Evolutionary conservation across 352 stramenopile genomes (phyloP).

Genomic region (Hyphochytrium catenoides): DNA sequence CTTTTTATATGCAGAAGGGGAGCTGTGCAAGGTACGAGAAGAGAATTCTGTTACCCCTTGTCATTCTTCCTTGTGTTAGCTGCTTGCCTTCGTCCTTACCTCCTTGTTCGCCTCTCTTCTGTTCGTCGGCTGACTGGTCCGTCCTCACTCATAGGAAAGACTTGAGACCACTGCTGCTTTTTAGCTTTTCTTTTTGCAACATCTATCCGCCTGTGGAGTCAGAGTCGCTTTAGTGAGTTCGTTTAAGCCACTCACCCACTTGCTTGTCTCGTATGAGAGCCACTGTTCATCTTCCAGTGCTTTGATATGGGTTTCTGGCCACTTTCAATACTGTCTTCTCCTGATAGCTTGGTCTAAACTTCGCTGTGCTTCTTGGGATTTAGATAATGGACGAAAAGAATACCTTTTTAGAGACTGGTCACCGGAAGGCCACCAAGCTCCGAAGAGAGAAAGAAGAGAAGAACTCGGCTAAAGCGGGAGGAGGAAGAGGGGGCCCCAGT

Average conservation of each 20-base stretch:
- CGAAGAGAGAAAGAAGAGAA: conserved; percentile 15
- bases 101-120: background rate
- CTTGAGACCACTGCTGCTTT: conserved; percentile 1
- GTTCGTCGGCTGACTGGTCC: background rate
- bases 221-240: too few species aligned
- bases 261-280: too few species aligned
- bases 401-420: too few species aligned
- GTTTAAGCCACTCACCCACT: too few species aligned
- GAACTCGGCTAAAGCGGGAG: conserved; percentile 16
- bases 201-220: too few species aligned
- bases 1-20: conserved; percentile 79
- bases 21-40: conserved; percentile 65
- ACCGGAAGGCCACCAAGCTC: conserved; percentile 35
- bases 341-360: too few species aligned
- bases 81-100: background rate
- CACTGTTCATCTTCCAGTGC: too few species aligned
- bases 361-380: too few species aligned
- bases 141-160: conserved; percentile 1
- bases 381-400: too few species aligned
- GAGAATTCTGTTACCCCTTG: conserved; percentile 17
- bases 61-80: conserved; percentile 14
- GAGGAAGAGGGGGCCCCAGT: conserved; percentile 11
- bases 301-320: too few species aligned
- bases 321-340: too few species aligned
- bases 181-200: background rate